These are phyloP conservation scores for Penicillium expansum DNA, from an alignment of 2,329 filamentous ascomycete species.

Conservation along the genomic window DNA sequence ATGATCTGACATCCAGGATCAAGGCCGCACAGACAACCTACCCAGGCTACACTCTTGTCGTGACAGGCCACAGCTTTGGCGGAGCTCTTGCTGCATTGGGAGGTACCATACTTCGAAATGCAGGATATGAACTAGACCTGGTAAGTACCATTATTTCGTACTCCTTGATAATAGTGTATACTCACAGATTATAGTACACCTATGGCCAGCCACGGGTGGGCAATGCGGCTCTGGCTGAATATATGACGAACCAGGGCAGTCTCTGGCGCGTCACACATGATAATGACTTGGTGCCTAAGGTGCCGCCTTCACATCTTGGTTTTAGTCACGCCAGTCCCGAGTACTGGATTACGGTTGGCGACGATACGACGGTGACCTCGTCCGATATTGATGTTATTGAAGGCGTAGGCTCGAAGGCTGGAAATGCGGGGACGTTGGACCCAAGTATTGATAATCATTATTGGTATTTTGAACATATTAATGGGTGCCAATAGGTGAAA, in stretches of 20 bases:
- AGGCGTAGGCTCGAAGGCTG: constrained; percentile 30
- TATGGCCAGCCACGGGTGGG: constrained; percentile 44
- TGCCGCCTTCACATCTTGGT: constrained; percentile 32
- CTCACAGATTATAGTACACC: constrained; percentile 32
- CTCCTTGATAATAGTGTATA: no score
- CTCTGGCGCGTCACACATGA: constrained; percentile 40
- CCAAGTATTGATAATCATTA: constrained; percentile 30
- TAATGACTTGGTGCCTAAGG: constrained; percentile 38
- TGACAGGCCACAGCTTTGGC: constrained; percentile 53
- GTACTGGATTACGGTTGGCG: constrained; percentile 8
- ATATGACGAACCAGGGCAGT: constrained; percentile 35
- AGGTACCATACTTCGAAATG: constrained; percentile 45
- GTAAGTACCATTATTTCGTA: constrained; percentile 32
- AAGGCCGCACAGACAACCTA: constrained; percentile 28
- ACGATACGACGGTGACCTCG: constrained; percentile 24
- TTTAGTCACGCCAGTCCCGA: constrained; percentile 33
- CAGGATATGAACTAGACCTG: constrained; percentile 42
- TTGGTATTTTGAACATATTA: constrained; percentile 35
- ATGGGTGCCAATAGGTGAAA: constrained; percentile 16
- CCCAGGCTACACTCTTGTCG: constrained; percentile 44
- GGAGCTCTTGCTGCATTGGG: constrained; percentile 52
- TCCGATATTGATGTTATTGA: constrained; percentile 34
- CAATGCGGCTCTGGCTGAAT: constrained; percentile 37
- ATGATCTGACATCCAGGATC: constrained; percentile 40
- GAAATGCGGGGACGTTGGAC: constrained; percentile 32